Evolutionary conservation across 164 flowering plant species (phyloP).

Genomic region (Brasenia schreberi): DNA sequence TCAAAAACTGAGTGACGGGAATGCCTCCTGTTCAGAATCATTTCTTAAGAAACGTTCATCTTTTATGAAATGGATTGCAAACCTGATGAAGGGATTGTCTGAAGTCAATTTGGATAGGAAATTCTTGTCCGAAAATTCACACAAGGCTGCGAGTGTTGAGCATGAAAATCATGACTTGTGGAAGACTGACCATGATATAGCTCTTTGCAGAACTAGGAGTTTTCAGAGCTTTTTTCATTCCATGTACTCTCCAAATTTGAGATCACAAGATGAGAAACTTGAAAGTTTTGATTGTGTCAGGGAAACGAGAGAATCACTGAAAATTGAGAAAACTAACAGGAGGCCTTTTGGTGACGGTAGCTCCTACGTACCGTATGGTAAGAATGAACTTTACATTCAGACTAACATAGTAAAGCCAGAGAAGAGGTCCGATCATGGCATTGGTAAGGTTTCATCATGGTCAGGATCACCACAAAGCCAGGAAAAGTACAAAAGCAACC

Average conservation of each 20-base stretch:
- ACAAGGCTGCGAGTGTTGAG: slow-evolving; percentile 13
- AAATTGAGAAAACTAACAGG: slow-evolving; percentile 12
- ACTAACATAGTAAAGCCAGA: background rate
- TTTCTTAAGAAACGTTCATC: slow-evolving; percentile 37
- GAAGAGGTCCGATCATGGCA: background rate
- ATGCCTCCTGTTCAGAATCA: slow-evolving; percentile 22
- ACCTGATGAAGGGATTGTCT: slow-evolving; percentile 50
- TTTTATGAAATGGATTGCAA: slow-evolving; percentile 76
- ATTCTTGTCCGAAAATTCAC: slow-evolving; percentile 22
- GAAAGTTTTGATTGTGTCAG: slow-evolving; percentile 8
- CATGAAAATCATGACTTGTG: slow-evolving; percentile 12
- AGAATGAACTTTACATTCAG: slow-evolving; percentile 1
- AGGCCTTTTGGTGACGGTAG: slow-evolving; percentile 12
- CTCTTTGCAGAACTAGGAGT: slow-evolving; percentile 23
- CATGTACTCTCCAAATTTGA: slow-evolving; percentile 27
- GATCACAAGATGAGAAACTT: slow-evolving; percentile 6
- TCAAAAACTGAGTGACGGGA: slow-evolving; percentile 21
- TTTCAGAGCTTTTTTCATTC: slow-evolving; percentile 55
- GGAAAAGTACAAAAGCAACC: slow-evolving; percentile 7
- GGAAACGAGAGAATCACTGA: slow-evolving; percentile 13
- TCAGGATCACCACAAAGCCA: background rate
- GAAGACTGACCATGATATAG: slow-evolving; percentile 10
- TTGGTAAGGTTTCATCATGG: background rate
- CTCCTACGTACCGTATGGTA: slow-evolving; percentile 13
- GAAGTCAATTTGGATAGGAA: slow-evolving; percentile 19